Evolutionary conservation across 208 protist genomes (phyloP).

Genomic region (Acanthamoeba sp.): DNA sequence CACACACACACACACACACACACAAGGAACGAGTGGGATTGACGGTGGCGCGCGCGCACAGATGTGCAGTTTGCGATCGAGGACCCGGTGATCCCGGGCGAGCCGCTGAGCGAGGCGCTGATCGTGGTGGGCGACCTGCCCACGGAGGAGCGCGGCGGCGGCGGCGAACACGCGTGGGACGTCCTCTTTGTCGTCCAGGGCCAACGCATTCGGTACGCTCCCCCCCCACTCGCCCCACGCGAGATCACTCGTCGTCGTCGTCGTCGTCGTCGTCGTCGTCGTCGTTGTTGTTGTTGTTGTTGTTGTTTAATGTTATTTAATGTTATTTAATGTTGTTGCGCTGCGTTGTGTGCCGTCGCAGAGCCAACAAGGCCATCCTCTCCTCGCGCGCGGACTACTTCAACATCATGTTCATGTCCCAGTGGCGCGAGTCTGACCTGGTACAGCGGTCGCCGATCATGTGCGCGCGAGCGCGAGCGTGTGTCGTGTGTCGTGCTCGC

Average conservation of each 20-base stretch:
- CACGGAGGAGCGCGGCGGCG: background rate
- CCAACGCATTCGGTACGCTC: background rate
- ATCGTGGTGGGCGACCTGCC: conserved; percentile 13
- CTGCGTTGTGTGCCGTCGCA: too few relatives aligned
- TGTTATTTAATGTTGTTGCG: background rate
- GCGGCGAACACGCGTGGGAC: background rate
- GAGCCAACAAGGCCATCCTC: conserved; percentile 38
- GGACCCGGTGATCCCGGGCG: background rate
- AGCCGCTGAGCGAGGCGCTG: background rate
- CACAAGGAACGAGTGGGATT: too few relatives aligned
- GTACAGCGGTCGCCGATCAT: background rate
- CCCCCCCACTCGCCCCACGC: too few relatives aligned
- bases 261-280: too few relatives aligned
- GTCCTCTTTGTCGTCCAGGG: conserved; percentile 43
- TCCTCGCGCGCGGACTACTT: conserved; percentile 60
- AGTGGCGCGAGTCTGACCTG: conserved; percentile 58
- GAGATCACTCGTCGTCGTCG: too few relatives aligned
- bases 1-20: too few relatives aligned
- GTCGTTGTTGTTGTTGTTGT: too few relatives aligned
- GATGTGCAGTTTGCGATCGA: conserved; percentile 1
- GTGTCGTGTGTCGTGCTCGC: too few relatives aligned
- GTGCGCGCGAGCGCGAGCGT: too few relatives aligned
- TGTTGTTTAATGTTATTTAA: background rate
- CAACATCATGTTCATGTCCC: conserved; percentile 46
- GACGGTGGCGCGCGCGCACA: background rate